Evolutionary conservation across 2,329 filamentous ascomycete species (phyloP).

Genomic region (Lachnellula occidentalis): DNA sequence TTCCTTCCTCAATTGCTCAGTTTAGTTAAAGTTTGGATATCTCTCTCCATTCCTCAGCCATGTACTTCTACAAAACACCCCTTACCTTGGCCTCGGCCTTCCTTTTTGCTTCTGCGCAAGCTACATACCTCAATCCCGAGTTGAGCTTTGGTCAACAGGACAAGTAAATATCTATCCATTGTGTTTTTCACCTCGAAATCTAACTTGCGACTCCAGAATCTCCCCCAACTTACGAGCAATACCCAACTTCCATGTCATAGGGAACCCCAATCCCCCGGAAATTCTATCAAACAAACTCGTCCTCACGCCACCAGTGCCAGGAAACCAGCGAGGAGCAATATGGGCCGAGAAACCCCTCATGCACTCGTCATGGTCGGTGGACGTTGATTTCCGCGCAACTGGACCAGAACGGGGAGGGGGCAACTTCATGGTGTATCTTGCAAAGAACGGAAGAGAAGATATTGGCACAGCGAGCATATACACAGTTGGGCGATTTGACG

Average conservation of each 20-base stretch:
- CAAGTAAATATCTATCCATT: conserved; percentile 21
- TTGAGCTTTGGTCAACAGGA: conserved; percentile 41
- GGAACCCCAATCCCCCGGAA: conserved; percentile 49
- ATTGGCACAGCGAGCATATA: conserved; percentile 76
- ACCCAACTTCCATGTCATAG: conserved; percentile 29
- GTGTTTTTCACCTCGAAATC: neutral
- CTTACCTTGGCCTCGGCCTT: conserved; percentile 21
- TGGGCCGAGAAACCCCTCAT: conserved; percentile 67
- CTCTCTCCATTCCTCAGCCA: conserved; percentile 4
- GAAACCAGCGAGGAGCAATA: conserved; percentile 75
- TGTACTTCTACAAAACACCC: conserved; percentile 21
- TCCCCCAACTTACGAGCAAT: conserved; percentile 28
- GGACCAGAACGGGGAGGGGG: conserved; percentile 82
- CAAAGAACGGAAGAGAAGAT: conserved; percentile 57
- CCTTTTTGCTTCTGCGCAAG: conserved; percentile 26
- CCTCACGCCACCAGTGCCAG: conserved; percentile 81
- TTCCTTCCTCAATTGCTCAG: conserved; percentile 1
- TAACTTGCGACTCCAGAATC: conserved; percentile 22
- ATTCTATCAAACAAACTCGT: conserved; percentile 85
- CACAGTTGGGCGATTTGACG: conserved; percentile 79
- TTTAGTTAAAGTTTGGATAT: conserved; percentile 9
- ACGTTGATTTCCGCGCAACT: conserved; percentile 81
- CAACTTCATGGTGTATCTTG: conserved; percentile 92
- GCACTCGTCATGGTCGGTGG: conserved; percentile 69
- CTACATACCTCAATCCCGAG: conserved; percentile 29